phyloP scores from a whole-genome alignment of 2,329 filamentous ascomycete species.

The Sclerotinia spermophila region DNA sequence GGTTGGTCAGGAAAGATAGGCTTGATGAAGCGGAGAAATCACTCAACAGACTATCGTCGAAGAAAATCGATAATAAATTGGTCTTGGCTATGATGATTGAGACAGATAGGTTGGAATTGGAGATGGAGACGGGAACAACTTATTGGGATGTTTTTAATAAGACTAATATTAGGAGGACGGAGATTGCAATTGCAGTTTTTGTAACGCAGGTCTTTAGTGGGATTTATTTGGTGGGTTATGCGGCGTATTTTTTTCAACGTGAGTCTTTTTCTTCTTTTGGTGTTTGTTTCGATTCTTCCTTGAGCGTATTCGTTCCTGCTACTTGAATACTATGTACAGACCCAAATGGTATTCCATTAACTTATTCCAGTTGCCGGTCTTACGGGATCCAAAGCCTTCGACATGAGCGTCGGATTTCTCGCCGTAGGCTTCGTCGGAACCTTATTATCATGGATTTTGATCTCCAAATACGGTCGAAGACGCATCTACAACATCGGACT shows the following conservation, averaged over 20 bases:
- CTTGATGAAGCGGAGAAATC: conserved; percentile 41
- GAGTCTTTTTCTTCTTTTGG: conserved; percentile 12
- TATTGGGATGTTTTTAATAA: conserved; percentile 53
- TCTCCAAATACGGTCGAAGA: conserved; percentile 58
- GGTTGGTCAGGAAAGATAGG: conserved; percentile 45
- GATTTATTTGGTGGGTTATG: conserved; percentile 61
- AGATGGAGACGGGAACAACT: conserved; percentile 41
- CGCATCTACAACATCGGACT: conserved; percentile 60
- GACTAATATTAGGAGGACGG: conserved; percentile 50
- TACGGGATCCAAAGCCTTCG: conserved; percentile 50
- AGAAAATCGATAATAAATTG: conserved; percentile 38
- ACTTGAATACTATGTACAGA: not conserved
- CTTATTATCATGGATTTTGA: conserved; percentile 63
- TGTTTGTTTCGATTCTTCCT: not conserved
- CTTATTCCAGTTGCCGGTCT: conserved; percentile 53
- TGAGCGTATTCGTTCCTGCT: not conserved
- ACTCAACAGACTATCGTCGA: conserved; percentile 28
- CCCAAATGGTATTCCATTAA: not conserved
- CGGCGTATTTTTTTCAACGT: conserved; percentile 54
- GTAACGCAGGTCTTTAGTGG: conserved; percentile 59
- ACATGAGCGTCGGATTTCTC: conserved; percentile 59
- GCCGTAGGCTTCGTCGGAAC: conserved; percentile 58
- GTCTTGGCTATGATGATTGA: conserved; percentile 52
- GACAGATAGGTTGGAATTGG: conserved; percentile 52
- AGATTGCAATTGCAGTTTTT: conserved; percentile 53